A percentile compares a stretch with the other conserved stretches of the same genome.
Conservation (phyloP, 768 basidiomycete species). For the Clitopilus hobsonii region DNA sequence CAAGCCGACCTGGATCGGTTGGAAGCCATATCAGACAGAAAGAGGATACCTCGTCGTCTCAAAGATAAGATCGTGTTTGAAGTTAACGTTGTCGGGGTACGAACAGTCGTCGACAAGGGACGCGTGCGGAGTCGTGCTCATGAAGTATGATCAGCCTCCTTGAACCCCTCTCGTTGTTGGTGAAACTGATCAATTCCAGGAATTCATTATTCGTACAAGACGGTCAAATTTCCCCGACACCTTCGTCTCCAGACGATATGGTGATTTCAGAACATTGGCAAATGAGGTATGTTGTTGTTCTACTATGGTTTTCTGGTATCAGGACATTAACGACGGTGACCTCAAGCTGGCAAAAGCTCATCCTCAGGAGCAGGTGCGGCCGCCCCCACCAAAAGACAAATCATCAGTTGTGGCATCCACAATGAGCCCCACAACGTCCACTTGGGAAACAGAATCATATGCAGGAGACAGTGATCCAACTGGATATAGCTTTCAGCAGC, state of each 20-base stretch:
- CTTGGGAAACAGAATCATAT: conserved; percentile 1
- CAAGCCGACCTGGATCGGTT: conserved; percentile 81
- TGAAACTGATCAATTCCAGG: conserved; percentile 40
- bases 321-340: conserved; percentile 10
- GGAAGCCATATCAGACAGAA: conserved; percentile 59
- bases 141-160: conserved; percentile 54
- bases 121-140: conserved; percentile 81
- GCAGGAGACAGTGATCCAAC: conserved; percentile 8
- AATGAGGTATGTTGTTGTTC: conserved; percentile 56
- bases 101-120: conserved; percentile 79
- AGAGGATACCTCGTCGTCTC: conserved; percentile 44
- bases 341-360: conserved; percentile 80
- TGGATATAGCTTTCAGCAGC: conserved; percentile 14
- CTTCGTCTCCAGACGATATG: conserved; percentile 89
- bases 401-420: conserved; percentile 21
- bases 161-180: conserved; percentile 1
- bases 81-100: conserved; percentile 87
- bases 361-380: conserved; percentile 73
- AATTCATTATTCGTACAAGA: conserved; percentile 91
- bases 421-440: not conserved
- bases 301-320: not conserved
- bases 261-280: conserved; percentile 88
- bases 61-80: conserved; percentile 64
- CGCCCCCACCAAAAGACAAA: conserved; percentile 85
- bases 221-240: conserved; percentile 69